phyloP scores from a whole-genome alignment of 1,139 yeast genomes.

The Candida sp. region DNA sequence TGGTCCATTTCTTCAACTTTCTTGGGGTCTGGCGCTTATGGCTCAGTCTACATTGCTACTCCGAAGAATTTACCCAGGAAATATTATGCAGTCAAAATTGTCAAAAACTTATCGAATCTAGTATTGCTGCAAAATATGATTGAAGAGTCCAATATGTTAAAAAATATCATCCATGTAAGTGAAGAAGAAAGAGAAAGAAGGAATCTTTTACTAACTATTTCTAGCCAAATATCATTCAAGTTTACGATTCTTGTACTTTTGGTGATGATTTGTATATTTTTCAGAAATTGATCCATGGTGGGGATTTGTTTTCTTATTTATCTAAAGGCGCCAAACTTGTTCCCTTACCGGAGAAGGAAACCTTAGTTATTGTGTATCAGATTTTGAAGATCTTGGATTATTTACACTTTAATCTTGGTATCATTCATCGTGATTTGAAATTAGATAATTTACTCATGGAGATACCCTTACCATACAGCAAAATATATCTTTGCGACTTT shows the following conservation, averaged over 20 bases:
- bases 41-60: slow-evolving; percentile 39
- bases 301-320: slow-evolving; percentile 62
- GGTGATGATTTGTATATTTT: slow-evolving; percentile 41
- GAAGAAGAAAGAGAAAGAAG: background rate
- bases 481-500: slow-evolving; percentile 60
- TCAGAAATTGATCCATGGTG: slow-evolving; percentile 57
- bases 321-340: slow-evolving; percentile 37
- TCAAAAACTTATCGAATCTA: slow-evolving; percentile 18
- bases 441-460: slow-evolving; percentile 56
- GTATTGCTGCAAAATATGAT: slow-evolving; percentile 15
- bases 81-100: slow-evolving; percentile 51
- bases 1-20: slow-evolving; percentile 44
- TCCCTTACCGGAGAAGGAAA: slow-evolving; percentile 51
- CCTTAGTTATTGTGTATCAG: slow-evolving; percentile 53
- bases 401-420: slow-evolving; percentile 32
- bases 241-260: slow-evolving; percentile 36
- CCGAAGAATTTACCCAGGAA: slow-evolving; percentile 9
- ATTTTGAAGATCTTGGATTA: slow-evolving; percentile 51
- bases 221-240: slow-evolving; percentile 43
- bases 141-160: slow-evolving; percentile 41
- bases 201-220: slow-evolving; percentile 10
- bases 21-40: slow-evolving; percentile 63
- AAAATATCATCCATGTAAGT: slow-evolving; percentile 35
- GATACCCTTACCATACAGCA: slow-evolving; percentile 49
- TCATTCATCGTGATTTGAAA: slow-evolving; percentile 24